Base-by-base conservation (phyloP, 2,329 filamentous ascomycete species). In the Bipolaris cookei region DNA sequence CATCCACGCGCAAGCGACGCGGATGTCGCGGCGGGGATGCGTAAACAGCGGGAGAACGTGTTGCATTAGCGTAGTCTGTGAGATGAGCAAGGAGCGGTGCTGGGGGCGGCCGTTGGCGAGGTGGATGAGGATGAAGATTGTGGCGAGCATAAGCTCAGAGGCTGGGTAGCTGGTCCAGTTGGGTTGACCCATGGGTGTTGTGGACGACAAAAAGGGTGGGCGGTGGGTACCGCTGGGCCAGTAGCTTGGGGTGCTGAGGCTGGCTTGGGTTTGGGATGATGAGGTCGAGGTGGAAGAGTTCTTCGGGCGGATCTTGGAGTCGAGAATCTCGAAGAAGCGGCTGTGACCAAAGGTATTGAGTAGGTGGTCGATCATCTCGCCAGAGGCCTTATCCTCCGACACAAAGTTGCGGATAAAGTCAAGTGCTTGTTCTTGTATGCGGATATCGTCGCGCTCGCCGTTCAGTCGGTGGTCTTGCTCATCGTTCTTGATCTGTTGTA, bases 351-450 rank as follows among this genome's bases (percentile, higher is more conserved):
- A 83, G 54, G 88, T 84, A 56, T 81, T 84, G 70, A 98, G 89
- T 20, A 98, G 78, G 68, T 90, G 88, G 70, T 97, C 92, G 59
- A 97, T 92, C 86, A 97, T 94, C 77, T 80, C 86, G 59, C 75
- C 81, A 64, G 78, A 82, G 64, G 76, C 62, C 43, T 74, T 86
- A 65, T 76, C 80, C 58, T 88, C 86, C 55, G 89, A 90, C 64
- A 97, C 90, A 30, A 98, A 81, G 75, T 99, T 99, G 52, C 94
- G 86, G 61, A 99, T 86, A 66, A 98, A 89, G 67, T 96, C 90
- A 16, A 98, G 84, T 0, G 89, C 91, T 76, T 98, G 93, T 72
- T 97, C 92, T 77, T 98, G 94, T 25, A 97, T 90, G 2, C 88
- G 88, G 35, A 93, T 82, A 63, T 96, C 91, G 63, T 97, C 90